Percentiles rank a stretch among this genome's conserved stretches.
Evolutionary conservation across 2,329 filamentous ascomycete species (phyloP).

Genomic region (Rhinocladiella mackenziei): DNA sequence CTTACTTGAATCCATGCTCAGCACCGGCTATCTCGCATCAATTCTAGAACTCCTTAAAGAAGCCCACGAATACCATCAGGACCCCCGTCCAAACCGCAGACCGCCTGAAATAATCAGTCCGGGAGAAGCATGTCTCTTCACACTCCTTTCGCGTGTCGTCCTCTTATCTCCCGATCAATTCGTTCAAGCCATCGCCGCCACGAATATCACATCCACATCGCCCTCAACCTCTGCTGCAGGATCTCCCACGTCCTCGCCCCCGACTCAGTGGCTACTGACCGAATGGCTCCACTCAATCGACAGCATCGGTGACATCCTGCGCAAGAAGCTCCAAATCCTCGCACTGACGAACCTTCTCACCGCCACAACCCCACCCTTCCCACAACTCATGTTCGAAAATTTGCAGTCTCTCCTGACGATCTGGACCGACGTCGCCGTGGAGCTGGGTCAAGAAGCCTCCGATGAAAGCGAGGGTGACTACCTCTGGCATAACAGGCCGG

Average conservation of each 20-base stretch:
- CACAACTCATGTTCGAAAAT: conserved; percentile 40
- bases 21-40: conserved; percentile 23
- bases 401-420: conserved; percentile 46
- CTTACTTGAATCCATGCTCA: conserved; percentile 53
- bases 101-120: conserved; percentile 67
- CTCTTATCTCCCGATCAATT: conserved; percentile 69
- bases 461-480: conserved; percentile 42
- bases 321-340: conserved; percentile 47
- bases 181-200: conserved; percentile 47
- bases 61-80: conserved; percentile 69
- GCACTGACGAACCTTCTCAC: conserved; percentile 45
- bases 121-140: conserved; percentile 80
- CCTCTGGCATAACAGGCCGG: conserved; percentile 36
- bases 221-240: conserved; percentile 20
- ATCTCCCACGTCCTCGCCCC: conserved; percentile 23
- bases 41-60: conserved; percentile 64
- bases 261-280: conserved; percentile 42
- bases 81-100: conserved; percentile 72
- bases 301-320: conserved; percentile 43
- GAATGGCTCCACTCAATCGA: conserved; percentile 50
- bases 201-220: conserved; percentile 23
- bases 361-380: conserved; percentile 35
- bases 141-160: conserved; percentile 73
- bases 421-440: conserved; percentile 46
- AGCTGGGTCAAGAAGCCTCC: conserved; percentile 41